Evolutionary conservation across 176 grass and related monocot species (phyloP).

Genomic region (Rhynchospora tenuis): DNA sequence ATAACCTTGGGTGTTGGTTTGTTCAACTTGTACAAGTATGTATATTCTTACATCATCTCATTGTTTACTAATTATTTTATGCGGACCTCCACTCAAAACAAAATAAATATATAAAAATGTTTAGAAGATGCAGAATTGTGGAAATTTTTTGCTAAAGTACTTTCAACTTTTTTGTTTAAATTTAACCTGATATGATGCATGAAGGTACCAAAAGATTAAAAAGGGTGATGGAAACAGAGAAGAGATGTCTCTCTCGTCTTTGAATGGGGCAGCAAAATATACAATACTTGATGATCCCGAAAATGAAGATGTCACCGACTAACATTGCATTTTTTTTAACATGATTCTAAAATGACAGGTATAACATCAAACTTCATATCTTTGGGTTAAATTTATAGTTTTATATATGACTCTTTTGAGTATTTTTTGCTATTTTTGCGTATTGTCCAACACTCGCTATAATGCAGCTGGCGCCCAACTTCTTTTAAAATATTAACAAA

Average conservation of each 20-base stretch:
- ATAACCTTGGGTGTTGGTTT: slow-evolving; percentile 86
- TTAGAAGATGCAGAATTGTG: not conserved
- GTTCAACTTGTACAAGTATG: slow-evolving; percentile 96
- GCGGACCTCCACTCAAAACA: not conserved
- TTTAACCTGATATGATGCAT: slow-evolving; percentile 16
- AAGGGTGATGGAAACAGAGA: slow-evolving; percentile 43
- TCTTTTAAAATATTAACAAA: slow-evolving; percentile 5
- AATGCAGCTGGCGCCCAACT: not conserved
- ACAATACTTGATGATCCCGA: slow-evolving; percentile 87
- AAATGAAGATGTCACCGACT: slow-evolving; percentile 35
- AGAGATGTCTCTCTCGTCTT: slow-evolving; percentile 22
- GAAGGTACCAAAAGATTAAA: slow-evolving; percentile 75
- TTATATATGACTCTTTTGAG: not conserved
- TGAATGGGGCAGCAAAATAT: slow-evolving; percentile 58
- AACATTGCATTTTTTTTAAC: slow-evolving; percentile 28
- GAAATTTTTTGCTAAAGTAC: not conserved
- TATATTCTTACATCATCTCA: slow-evolving; percentile 20
- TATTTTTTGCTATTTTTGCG: not conserved
- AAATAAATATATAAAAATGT: too few relatives aligned
- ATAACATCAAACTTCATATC: not conserved
- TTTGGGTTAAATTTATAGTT: too few relatives aligned
- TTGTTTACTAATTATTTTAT: not conserved
- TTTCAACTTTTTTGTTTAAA: slow-evolving; percentile 5
- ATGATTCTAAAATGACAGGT: slow-evolving; percentile 13
- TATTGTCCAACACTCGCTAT: not conserved